Percentiles rank a stretch among this genome's conserved stretches.
phyloP scores from a whole-genome alignment of 805 yeast genomes.

The Candida pini region DNA sequence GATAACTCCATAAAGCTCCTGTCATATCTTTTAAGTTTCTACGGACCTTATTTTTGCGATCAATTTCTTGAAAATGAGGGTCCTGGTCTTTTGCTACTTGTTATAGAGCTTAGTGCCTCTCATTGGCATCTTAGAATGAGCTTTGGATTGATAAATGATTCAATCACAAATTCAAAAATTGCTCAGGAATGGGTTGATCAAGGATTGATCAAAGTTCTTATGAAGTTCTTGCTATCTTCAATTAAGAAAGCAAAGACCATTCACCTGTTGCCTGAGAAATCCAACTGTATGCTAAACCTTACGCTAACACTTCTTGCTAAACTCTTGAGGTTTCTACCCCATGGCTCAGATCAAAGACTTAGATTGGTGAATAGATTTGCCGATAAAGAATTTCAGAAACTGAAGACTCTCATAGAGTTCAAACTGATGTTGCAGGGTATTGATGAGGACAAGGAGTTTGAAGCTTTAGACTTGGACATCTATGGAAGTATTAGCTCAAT shows the following conservation, averaged over 20 bases:
- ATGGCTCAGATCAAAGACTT: constrained; percentile 14
- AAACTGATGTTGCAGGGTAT: constrained; percentile 1
- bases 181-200: constrained; percentile 3
- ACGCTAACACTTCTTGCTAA: constrained; percentile 6
- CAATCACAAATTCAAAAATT: constrained; percentile 1
- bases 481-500: background rate
- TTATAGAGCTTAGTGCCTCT: constrained; percentile 6
- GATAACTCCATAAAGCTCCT: constrained; percentile 13
- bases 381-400: constrained; percentile 9
- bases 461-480: background rate
- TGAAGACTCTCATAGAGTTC: constrained; percentile 6
- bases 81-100: constrained; percentile 10
- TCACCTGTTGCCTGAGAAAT: constrained; percentile 1
- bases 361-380: constrained; percentile 15
- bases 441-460: constrained; percentile 1
- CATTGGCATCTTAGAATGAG: constrained; percentile 12
- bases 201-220: constrained; percentile 13
- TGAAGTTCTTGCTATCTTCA: constrained; percentile 7
- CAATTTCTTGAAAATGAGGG: constrained; percentile 13
- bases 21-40: constrained; percentile 6
- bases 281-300: constrained; percentile 1
- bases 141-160: constrained; percentile 8
- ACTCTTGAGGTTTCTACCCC: constrained; percentile 12
- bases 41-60: background rate
- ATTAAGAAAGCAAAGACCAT: background rate